Percentiles rank a stretch among this genome's conserved stretches.
Evolutionary conservation across 2,329 filamentous ascomycete genomes (phyloP).

Genomic region (Thelonectria blattea): DNA sequence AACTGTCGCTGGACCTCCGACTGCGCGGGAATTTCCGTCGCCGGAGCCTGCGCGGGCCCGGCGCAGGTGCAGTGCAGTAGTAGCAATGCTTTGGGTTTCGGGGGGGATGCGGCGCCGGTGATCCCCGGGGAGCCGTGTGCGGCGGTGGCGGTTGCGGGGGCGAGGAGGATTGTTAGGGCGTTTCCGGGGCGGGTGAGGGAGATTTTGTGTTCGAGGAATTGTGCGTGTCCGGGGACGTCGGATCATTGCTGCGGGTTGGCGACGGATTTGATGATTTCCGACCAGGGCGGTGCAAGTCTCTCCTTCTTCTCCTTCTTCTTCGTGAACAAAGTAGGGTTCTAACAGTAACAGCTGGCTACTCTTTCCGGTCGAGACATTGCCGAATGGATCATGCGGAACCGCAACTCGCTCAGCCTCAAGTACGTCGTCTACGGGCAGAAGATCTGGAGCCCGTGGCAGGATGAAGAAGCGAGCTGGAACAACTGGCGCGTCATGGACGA

Average conservation of each 20-base stretch:
- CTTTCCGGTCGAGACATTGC: constrained; percentile 51
- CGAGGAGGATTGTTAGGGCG: constrained; percentile 43
- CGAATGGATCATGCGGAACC: constrained; percentile 56
- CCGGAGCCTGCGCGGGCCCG: constrained; percentile 48
- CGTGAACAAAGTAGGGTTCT: not conserved
- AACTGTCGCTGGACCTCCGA: constrained; percentile 48
- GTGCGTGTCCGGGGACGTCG: constrained; percentile 40
- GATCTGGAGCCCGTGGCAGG: constrained; percentile 50
- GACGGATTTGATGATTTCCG: constrained; percentile 48
- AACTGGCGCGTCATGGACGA: constrained; percentile 52
- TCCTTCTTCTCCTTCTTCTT: not conserved
- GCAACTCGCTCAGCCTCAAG: constrained; percentile 48
- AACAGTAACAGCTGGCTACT: constrained; percentile 39
- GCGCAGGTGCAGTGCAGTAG: constrained; percentile 48
- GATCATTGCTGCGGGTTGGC: constrained; percentile 49
- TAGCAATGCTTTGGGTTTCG: constrained; percentile 40
- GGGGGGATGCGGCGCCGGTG: constrained; percentile 42
- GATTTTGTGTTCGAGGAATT: constrained; percentile 44
- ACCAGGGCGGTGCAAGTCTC: constrained; percentile 45
- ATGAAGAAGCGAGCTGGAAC: constrained; percentile 47
- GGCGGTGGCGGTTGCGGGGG: constrained; percentile 44
- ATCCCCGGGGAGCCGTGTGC: constrained; percentile 46
- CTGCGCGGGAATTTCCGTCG: constrained; percentile 41
- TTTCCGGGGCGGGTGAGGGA: constrained; percentile 46
- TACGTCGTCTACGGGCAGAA: constrained; percentile 59